Percentiles rank a stretch among this genome's conserved stretches.
These are phyloP conservation scores for Chenopodium album DNA, from an alignment of 148 eudicot genomes.

Conservation along the genomic window DNA sequence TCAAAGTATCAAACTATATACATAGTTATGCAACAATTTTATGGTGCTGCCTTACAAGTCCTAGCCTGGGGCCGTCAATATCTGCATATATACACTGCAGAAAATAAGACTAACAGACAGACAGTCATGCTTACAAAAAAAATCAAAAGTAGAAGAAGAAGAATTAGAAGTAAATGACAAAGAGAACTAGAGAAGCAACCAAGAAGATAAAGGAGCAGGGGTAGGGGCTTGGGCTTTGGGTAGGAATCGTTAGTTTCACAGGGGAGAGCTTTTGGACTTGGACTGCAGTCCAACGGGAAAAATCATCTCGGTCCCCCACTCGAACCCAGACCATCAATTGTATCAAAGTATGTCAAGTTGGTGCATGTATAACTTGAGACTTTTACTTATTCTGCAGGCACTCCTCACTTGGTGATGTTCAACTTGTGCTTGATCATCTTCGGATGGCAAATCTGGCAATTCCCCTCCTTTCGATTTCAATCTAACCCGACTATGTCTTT, in stretches of 20 bases:
- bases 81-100: conserved; percentile 34
- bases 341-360: not conserved
- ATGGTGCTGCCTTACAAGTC: conserved; percentile 58
- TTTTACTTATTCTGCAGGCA: not conserved
- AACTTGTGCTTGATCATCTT: not conserved
- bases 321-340: no score
- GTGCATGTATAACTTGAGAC: not conserved
- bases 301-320: conserved; percentile 75
- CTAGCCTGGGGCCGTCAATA: conserved; percentile 62
- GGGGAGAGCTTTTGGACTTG: conserved; percentile 14
- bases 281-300: conserved; percentile 48
- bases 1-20: no score
- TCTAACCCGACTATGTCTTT: not conserved
- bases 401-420: not conserved
- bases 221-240: conserved; percentile 27
- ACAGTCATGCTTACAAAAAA: no score
- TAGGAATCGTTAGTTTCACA: not conserved
- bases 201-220: conserved; percentile 64
- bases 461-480: not conserved
- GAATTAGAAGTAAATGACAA: not conserved
- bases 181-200: conserved; percentile 24
- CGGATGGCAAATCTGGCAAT: not conserved
- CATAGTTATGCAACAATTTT: not conserved
- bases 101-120: not conserved
- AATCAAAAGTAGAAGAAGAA: not conserved